A percentile compares a stretch with the other conserved stretches of the same genome.
phyloP scores from a whole-genome alignment of 1,284 basidiomycete species.

The Fomitopsis palustris region DNA sequence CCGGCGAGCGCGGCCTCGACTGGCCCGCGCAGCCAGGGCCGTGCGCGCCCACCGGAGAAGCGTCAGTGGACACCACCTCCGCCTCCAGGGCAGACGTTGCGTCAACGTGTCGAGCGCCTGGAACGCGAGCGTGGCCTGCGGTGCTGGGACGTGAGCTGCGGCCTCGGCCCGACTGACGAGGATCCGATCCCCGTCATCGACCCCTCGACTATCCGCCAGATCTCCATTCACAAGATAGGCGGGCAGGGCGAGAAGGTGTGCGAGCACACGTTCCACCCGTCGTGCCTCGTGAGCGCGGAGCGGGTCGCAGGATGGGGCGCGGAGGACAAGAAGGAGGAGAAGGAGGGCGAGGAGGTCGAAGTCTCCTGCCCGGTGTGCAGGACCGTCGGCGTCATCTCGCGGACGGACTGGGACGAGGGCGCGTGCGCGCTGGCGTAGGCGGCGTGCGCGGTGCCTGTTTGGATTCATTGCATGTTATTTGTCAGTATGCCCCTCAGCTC shows the following conservation, averaged over 20 bases:
- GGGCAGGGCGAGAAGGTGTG: constrained; percentile 38
- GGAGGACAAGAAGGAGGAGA: constrained; percentile 38
- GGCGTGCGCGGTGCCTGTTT: not conserved
- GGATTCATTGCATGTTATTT: not conserved
- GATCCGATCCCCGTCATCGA: constrained; percentile 47
- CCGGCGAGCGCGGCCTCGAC: constrained; percentile 9
- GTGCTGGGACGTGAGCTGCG: constrained; percentile 68
- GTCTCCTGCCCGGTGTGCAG: constrained; percentile 70
- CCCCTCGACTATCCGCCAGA: constrained; percentile 36
- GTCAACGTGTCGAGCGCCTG: constrained; percentile 59
- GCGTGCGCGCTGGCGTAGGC: constrained; percentile 28
- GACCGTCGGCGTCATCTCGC: constrained; percentile 50
- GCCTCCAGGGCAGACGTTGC: constrained; percentile 45
- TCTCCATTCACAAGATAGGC: constrained; percentile 37
- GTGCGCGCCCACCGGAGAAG: constrained; percentile 20
- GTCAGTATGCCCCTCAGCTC: not conserved
- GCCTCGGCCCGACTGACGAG: constrained; percentile 71
- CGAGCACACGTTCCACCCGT: constrained; percentile 62
- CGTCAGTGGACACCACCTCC: constrained; percentile 35
- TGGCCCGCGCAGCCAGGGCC: constrained; percentile 8
- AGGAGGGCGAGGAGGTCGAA: constrained; percentile 39
- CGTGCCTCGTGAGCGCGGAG: constrained; percentile 71
- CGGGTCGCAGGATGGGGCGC: constrained; percentile 60
- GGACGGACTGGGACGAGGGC: constrained; percentile 59
- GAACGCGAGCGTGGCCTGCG: constrained; percentile 68